These are phyloP conservation scores for Stromatinia cepivora DNA, from an alignment of 2,329 filamentous ascomycete genomes.

Conservation along the genomic window DNA sequence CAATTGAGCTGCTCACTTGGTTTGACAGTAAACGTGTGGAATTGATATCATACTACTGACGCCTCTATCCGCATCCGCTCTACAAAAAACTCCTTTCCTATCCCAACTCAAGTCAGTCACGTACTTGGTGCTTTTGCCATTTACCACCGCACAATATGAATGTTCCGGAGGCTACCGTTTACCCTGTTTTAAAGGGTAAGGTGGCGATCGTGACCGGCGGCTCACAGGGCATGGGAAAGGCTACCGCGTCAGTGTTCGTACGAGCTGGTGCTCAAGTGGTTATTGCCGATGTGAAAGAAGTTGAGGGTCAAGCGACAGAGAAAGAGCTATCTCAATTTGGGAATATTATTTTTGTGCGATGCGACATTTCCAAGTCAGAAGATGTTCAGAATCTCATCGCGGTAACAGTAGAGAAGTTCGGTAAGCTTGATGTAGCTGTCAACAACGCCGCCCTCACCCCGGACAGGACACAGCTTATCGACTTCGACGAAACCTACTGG, in stretches of 20 bases:
- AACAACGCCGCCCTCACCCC: constrained; percentile 49
- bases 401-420: constrained; percentile 48
- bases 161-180: constrained; percentile 22
- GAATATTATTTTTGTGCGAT: constrained; percentile 8
- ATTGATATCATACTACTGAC: background rate
- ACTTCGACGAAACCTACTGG: constrained; percentile 21
- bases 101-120: background rate
- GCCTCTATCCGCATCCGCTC: background rate
- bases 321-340: constrained; percentile 18
- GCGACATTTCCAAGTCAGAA: constrained; percentile 19
- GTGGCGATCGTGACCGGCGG: constrained; percentile 29
- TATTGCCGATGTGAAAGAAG: constrained; percentile 15
- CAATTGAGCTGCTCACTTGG: background rate
- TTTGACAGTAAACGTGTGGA: background rate
- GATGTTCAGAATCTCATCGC: constrained; percentile 19
- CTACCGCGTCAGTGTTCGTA: constrained; percentile 17
- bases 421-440: constrained; percentile 54
- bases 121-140: background rate
- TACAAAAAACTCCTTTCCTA: background rate
- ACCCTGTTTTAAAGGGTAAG: constrained; percentile 26
- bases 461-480: constrained; percentile 9
- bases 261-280: constrained; percentile 19
- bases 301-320: constrained; percentile 7
- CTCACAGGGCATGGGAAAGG: constrained; percentile 42
- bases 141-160: constrained; percentile 10